Percentiles rank a stretch among this genome's conserved stretches.
These are phyloP conservation scores for Chionographis japonica DNA, from an alignment of 106 monocot genomes.

Conservation along the genomic window DNA sequence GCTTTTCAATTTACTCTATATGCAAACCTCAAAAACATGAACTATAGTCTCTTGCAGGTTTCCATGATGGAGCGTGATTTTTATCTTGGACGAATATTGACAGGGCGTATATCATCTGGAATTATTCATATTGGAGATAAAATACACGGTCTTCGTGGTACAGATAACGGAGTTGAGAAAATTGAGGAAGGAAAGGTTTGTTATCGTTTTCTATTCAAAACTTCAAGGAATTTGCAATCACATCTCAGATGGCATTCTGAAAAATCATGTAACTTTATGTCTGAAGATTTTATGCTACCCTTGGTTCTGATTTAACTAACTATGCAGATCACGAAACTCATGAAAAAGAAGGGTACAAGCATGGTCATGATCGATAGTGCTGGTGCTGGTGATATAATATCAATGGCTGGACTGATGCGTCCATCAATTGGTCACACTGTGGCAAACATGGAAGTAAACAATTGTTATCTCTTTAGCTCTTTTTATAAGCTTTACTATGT, in stretches of 20 bases:
- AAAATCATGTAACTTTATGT: not conserved
- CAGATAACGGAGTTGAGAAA: slow-evolving; percentile 65
- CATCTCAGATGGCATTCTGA: not conserved
- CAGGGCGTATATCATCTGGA: slow-evolving; percentile 81
- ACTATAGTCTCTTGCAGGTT: slow-evolving; percentile 50
- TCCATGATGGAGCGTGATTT: slow-evolving; percentile 99
- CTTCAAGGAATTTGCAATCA: not conserved
- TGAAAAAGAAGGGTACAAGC: slow-evolving; percentile 97
- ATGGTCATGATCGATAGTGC: slow-evolving; percentile 74
- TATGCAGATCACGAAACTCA: slow-evolving; percentile 78
- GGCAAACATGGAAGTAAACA: slow-evolving; percentile 66
- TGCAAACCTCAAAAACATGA: slow-evolving; percentile 3
- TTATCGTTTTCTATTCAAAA: slow-evolving; percentile 6
- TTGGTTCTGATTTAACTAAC: slow-evolving; percentile 1
- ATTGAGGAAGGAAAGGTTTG: slow-evolving; percentile 94
- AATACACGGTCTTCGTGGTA: slow-evolving; percentile 68
- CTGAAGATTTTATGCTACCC: not conserved
- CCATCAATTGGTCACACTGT: slow-evolving; percentile 98
- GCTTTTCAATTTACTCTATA: not conserved
- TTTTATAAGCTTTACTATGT: too few species aligned
- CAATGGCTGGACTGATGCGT: slow-evolving; percentile 70
- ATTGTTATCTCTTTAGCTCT: too few species aligned
- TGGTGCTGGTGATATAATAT: slow-evolving; percentile 95
- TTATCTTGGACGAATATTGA: slow-evolving; percentile 97
- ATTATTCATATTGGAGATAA: slow-evolving; percentile 70